Evolutionary conservation across 2,329 filamentous ascomycete genomes (phyloP).

Genomic region (Xylariaceae sp.): DNA sequence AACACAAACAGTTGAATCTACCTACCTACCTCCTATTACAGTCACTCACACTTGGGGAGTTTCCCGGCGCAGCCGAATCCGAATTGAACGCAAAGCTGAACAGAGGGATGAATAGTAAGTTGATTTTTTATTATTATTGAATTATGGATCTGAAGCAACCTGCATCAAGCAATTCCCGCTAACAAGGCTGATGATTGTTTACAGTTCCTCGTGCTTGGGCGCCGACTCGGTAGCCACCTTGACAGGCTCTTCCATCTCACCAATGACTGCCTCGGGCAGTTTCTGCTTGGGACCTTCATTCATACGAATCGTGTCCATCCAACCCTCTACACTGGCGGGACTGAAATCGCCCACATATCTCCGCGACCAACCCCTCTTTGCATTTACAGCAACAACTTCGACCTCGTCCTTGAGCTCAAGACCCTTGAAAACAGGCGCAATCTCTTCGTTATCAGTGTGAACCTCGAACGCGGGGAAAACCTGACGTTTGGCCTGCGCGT

Average conservation of each 20-base stretch:
- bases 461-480: constrained; percentile 82
- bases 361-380: constrained; percentile 80
- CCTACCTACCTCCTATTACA: neutral
- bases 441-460: constrained; percentile 55
- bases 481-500: constrained; percentile 58
- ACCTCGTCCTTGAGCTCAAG: constrained; percentile 59
- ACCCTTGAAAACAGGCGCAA: constrained; percentile 49
- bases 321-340: constrained; percentile 63
- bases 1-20: neutral
- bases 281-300: constrained; percentile 78
- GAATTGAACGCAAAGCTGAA: no score
- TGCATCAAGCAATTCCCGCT: constrained; percentile 14
- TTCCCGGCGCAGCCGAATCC: no score
- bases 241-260: constrained; percentile 39
- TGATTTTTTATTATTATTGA: neutral
- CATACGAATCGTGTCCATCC: constrained; percentile 88
- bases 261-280: constrained; percentile 58
- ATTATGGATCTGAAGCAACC: constrained; percentile 7
- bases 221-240: constrained; percentile 36
- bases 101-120: constrained; percentile 7
- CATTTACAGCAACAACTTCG: constrained; percentile 78
- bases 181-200: constrained; percentile 18
- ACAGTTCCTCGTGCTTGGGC: constrained; percentile 47
- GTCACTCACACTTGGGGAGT: no score
- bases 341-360: constrained; percentile 61